phyloP scores from a whole-genome alignment of 495 filamentous ascomycete species.

The Neurospora cerealis region DNA sequence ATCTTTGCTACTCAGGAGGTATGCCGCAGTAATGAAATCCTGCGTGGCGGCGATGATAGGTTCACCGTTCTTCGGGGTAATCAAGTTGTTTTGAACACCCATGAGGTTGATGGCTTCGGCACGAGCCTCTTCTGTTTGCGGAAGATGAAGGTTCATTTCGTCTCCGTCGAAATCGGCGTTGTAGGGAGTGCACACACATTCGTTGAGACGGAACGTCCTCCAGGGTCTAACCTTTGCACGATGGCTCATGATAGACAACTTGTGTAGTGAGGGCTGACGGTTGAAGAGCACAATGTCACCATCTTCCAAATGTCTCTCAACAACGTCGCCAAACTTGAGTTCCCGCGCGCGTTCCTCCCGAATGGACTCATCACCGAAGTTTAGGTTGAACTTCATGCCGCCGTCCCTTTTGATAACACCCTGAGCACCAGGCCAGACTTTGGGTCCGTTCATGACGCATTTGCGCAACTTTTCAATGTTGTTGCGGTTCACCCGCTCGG shows the following conservation, averaged over 20 bases:
- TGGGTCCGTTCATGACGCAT: constrained; percentile 60
- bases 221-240: constrained; percentile 87
- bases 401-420: constrained; percentile 62
- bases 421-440: constrained; percentile 80
- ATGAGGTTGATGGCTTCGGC: constrained; percentile 94
- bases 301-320: constrained; percentile 91
- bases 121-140: constrained; percentile 89
- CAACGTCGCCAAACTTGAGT: constrained; percentile 73
- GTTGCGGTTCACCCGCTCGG: constrained; percentile 70
- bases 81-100: constrained; percentile 95
- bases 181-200: constrained; percentile 96
- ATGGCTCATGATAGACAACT: constrained; percentile 94
- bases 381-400: constrained; percentile 57
- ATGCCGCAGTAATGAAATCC: constrained; percentile 95
- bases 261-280: constrained; percentile 94
- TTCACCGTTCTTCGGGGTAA: constrained; percentile 93
- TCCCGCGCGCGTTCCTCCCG: constrained; percentile 55
- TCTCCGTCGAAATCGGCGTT: constrained; percentile 99
- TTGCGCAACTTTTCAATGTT: constrained; percentile 74
- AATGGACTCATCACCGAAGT: constrained; percentile 46
- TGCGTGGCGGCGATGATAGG: constrained; percentile 97
- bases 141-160: constrained; percentile 99
- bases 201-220: constrained; percentile 93
- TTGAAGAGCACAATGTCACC: constrained; percentile 97
- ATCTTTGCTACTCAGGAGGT: constrained; percentile 85